Base-by-base conservation (phyloP, 805 yeast genomes). In the Candida bentonensis region DNA sequence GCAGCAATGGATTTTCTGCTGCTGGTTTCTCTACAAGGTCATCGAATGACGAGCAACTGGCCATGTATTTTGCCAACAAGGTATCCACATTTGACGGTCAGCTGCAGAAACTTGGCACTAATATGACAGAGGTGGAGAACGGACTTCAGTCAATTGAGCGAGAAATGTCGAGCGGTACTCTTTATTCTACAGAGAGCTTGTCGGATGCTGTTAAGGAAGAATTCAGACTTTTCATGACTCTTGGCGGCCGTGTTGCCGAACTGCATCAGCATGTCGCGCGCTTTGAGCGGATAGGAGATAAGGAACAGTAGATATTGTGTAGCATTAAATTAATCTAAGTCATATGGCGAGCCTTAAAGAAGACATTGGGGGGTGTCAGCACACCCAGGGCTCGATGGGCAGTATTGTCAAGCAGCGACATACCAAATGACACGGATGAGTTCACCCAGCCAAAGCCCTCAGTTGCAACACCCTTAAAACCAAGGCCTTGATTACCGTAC, bases 391-490 rank as follows among this genome's bases (percentile, higher is more conserved):
- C 85, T 49, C 95, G 69, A 47, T 70, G 70, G 2, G 88, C 87
- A 51, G 75, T 78, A 42, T 69, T 68, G 49, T 76, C 77, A 61
- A 83, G 64, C 47, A 74, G 74, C 21, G 79, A 70, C 48, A 86
- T 64, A 0, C 96, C 96, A 48, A 82, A 60, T 22, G 81, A 55
- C 61, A 75, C 87, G 53, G 92, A 78, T 3, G 97, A 82, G 65
- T 89, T 89, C 43, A 89, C 96, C 98, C 98, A 89, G 1, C 97
- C 98, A 62, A 89, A 89, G 1, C 98, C 98, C 63, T 92, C 96
- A 4, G 82, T 79, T 0, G 95, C 94, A 36, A 83, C 96, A 41
- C 95, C 95, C 59, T 82, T 82, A 58, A 87, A 84, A 49, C 81
- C 94, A 1, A 84, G 71, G 7, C 98, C 98, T 63, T 92, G 97